Evolutionary conservation across 2,329 filamentous ascomycete species (phyloP).

Genomic region (Colletotrichum limetticola): DNA sequence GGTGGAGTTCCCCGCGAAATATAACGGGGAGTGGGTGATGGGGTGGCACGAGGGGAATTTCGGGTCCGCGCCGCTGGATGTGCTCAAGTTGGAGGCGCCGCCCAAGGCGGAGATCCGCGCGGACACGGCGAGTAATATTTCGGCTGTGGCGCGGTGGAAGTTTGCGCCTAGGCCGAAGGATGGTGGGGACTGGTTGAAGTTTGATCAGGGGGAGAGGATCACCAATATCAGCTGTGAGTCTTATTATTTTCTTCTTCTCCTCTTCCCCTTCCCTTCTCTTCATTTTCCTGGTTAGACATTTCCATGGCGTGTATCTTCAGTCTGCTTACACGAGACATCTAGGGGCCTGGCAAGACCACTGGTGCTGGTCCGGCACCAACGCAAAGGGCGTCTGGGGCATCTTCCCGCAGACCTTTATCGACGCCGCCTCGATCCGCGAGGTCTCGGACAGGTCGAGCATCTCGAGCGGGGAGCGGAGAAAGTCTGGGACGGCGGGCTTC

Average conservation of each 20-base stretch:
- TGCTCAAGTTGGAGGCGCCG: constrained; percentile 60
- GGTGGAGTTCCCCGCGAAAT: constrained; percentile 61
- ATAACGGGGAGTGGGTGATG: constrained; percentile 66
- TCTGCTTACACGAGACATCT: not conserved
- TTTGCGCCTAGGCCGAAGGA: constrained; percentile 58
- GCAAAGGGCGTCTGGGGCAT: constrained; percentile 63
- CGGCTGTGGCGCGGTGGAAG: constrained; percentile 63
- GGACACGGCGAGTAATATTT: constrained; percentile 57
- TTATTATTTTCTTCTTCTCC: no score
- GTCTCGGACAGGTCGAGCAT: constrained; percentile 42
- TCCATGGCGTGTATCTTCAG: not conserved
- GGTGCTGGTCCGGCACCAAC: constrained; percentile 67
- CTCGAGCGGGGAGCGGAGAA: constrained; percentile 48
- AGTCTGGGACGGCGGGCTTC: constrained; percentile 41
- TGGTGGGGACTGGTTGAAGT: constrained; percentile 62
- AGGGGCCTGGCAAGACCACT: constrained; percentile 60
- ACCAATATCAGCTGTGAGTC: constrained; percentile 70
- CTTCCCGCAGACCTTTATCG: constrained; percentile 62
- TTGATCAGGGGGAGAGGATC: constrained; percentile 75
- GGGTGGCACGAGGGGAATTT: constrained; percentile 66
- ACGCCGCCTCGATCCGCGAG: constrained; percentile 56
- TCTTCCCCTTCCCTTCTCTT: not conserved
- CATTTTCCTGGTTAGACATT: not conserved
- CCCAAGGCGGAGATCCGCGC: constrained; percentile 57
- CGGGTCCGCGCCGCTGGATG: constrained; percentile 61